A percentile compares a stretch with the other conserved stretches of the same genome.
Evolutionary conservation across 805 yeast genomes (phyloP).

Genomic region (Zygoascus flipseniorum): DNA sequence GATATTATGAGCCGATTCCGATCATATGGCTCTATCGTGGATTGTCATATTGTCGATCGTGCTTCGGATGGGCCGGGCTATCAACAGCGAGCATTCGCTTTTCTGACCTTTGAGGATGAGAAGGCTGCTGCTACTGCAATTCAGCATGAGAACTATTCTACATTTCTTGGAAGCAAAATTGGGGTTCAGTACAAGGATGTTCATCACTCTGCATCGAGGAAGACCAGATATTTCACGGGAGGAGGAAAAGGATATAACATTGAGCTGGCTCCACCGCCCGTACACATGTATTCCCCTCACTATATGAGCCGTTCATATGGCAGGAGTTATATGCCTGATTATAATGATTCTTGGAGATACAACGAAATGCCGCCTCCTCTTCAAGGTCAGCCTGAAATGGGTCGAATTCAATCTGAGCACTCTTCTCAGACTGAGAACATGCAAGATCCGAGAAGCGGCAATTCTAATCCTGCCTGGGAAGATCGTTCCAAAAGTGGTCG

Average conservation of each 20-base stretch:
- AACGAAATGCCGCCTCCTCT: neutral
- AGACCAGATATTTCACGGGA: neutral
- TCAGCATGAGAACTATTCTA: constrained; percentile 60
- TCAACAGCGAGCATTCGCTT: constrained; percentile 46
- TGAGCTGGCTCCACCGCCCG: constrained; percentile 1
- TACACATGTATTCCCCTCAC: neutral
- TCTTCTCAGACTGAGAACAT: too few species aligned
- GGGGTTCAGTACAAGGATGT: constrained; percentile 65
- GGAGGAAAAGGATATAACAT: neutral
- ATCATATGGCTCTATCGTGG: constrained; percentile 55
- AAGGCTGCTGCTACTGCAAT: constrained; percentile 74
- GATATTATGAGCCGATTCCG: constrained; percentile 52
- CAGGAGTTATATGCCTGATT: neutral
- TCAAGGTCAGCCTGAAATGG: too few species aligned
- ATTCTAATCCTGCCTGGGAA: neutral
- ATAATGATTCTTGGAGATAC: neutral
- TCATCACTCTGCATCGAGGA: neutral
- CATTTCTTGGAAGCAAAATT: constrained; percentile 63
- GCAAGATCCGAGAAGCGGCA: neutral
- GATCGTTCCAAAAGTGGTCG: neutral
- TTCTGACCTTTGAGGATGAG: constrained; percentile 55
- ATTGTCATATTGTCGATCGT: constrained; percentile 33
- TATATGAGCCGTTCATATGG: neutral
- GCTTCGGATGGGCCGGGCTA: neutral
- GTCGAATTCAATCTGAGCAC: too few species aligned